Conservation (phyloP, 2,329 filamentous ascomycete genomes). For the Cladophialophora immunda region DNA sequence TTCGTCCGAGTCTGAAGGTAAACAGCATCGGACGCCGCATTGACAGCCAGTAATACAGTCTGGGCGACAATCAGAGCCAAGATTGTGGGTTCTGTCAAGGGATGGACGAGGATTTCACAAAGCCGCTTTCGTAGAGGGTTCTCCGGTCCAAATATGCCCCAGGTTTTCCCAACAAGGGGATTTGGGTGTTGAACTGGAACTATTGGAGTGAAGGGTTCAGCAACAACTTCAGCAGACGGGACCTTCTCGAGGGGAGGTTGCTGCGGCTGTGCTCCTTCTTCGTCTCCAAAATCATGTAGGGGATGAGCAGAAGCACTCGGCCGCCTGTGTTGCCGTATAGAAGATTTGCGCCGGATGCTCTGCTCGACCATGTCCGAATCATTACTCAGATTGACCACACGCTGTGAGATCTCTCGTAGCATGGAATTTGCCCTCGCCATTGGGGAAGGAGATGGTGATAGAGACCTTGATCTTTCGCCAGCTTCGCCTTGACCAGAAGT, state of each 20-base stretch:
- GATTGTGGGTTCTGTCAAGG: constrained; percentile 85
- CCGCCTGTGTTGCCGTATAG: constrained; percentile 34
- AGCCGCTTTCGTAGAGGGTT: constrained; percentile 77
- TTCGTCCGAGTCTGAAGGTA: constrained; percentile 67
- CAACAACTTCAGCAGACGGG: constrained; percentile 40
- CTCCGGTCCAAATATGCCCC: constrained; percentile 84
- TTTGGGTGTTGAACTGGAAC: constrained; percentile 61
- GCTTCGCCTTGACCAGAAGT: constrained; percentile 49
- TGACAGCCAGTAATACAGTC: constrained; percentile 84
- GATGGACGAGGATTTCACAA: constrained; percentile 85
- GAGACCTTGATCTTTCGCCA: constrained; percentile 61
- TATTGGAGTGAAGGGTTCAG: constrained; percentile 29
- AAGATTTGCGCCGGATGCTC: constrained; percentile 68
- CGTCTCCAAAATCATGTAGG: constrained; percentile 21
- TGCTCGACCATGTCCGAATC: constrained; percentile 85
- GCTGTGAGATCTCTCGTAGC: constrained; percentile 88
- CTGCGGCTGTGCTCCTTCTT: constrained; percentile 39
- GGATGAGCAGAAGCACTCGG: constrained; percentile 31
- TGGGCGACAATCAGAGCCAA: constrained; percentile 88
- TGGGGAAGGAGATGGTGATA: constrained; percentile 71
- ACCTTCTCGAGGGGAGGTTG: constrained; percentile 49
- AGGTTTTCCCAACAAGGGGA: constrained; percentile 82
- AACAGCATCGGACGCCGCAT: constrained; percentile 74
- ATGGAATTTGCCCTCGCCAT: constrained; percentile 76
- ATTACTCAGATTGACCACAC: constrained; percentile 96